Evolutionary conservation across 208 protist species (phyloP).

Genomic region (Leishmania tropica): DNA sequence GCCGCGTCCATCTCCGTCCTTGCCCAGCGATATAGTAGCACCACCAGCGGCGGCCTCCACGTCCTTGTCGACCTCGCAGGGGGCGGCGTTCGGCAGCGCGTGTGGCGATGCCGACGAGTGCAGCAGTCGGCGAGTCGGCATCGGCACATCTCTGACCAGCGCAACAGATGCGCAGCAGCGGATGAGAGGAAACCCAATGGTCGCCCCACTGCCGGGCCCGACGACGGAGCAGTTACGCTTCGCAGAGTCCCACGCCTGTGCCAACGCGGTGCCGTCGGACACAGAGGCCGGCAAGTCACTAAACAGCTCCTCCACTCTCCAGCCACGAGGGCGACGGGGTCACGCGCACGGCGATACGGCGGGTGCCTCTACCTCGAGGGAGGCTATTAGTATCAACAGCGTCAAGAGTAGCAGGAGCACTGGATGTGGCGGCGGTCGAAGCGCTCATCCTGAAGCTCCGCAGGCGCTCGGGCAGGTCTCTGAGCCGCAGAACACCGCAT

Average conservation of each 20-base stretch:
- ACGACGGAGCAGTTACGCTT: neutral
- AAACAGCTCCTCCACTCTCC: neutral
- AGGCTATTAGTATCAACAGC: neutral
- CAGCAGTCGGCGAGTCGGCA: neutral
- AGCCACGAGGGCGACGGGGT: neutral
- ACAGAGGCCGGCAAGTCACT: conserved; percentile 3
- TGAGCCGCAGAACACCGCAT: neutral
- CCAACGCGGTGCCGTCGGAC: neutral
- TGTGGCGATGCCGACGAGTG: neutral
- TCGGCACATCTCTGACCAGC: neutral
- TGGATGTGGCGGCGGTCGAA: neutral
- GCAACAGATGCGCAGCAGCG: neutral
- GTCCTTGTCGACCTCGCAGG: neutral
- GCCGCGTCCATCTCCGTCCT: neutral
- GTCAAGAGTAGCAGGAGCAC: neutral
- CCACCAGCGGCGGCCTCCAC: conserved; percentile 7
- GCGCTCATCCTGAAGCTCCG: neutral
- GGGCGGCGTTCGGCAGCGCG: neutral
- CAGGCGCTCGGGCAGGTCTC: neutral
- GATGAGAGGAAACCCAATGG: neutral
- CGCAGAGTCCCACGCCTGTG: neutral
- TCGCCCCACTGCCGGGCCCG: neutral
- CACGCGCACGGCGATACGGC: neutral
- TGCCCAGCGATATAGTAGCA: conserved; percentile 13
- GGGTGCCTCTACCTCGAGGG: neutral